Evolutionary conservation across 495 filamentous ascomycete species (phyloP).

Genomic region (Talaromyces trachyspermus): DNA sequence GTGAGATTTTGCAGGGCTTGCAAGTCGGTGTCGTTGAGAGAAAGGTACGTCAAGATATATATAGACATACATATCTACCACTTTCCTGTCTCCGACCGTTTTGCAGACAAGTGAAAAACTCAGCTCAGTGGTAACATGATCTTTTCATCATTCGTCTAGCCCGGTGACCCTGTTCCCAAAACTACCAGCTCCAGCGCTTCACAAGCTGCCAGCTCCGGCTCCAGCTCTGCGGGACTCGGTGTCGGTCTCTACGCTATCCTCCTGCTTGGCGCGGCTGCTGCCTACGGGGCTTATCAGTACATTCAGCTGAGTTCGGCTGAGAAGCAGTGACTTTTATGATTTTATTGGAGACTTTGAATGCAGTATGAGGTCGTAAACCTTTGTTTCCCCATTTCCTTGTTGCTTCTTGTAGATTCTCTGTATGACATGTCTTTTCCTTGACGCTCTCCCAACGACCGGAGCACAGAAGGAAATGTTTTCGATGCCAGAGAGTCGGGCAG

Average conservation of each 20-base stretch:
- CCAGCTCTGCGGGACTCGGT: constrained; percentile 41
- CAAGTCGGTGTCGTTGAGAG: constrained; percentile 79
- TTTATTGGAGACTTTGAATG: too few relatives aligned
- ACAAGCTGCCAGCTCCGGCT: constrained; percentile 38
- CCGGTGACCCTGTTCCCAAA: constrained; percentile 75
- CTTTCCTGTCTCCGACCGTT: constrained; percentile 8
- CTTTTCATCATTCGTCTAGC: constrained; percentile 37
- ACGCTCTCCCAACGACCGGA: too few relatives aligned
- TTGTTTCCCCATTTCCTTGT: background rate
- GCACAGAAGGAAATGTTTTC: too few relatives aligned
- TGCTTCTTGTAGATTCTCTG: background rate
- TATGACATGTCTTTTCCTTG: too few relatives aligned
- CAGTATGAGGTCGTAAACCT: too few relatives aligned
- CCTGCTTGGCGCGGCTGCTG: constrained; percentile 66
- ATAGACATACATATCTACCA: constrained; percentile 8
- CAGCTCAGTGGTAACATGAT: background rate
- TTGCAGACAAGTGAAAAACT: constrained; percentile 5
- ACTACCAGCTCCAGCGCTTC: constrained; percentile 36
- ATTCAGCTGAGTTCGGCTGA: constrained; percentile 43
- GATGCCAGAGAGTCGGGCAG: too few relatives aligned
- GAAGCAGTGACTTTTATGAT: constrained; percentile 9
- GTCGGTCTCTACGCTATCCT: constrained; percentile 78
- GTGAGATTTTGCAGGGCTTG: constrained; percentile 80
- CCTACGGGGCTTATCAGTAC: constrained; percentile 85
- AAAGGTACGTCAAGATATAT: constrained; percentile 50